Base-by-base conservation (phyloP, 2,329 filamentous ascomycete species). In the Nigrospora osmanthi region DNA sequence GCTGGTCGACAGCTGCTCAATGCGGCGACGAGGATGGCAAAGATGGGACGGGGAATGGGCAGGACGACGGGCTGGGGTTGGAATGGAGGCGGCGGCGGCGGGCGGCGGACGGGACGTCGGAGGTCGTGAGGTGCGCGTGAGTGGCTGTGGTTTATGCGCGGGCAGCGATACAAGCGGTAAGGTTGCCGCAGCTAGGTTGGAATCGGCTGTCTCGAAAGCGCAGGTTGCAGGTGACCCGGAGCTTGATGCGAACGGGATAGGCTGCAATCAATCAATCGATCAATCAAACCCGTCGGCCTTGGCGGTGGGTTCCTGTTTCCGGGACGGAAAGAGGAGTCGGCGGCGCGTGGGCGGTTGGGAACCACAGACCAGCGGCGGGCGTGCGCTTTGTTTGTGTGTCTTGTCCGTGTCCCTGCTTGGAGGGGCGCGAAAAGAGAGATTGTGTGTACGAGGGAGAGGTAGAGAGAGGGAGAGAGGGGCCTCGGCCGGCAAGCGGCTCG, bases 61-160 rank as follows among this genome's bases (percentile, higher is more conserved):
- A 11, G 16, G 12, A 30, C 17, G 12, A 30, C 17, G 4, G n/a
- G n/a, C 19, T 15, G 15, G 15, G 17, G 39, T 40, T 19, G 39
- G 39, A n/a, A 19, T 41, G 39, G 39, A 41, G 34, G 32, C 23
- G 23, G 23, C 23, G 39, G 39, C 34, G 34, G 32, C 23, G 23
- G 23, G 5, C 23, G 39, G n/a, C 16, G 39, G 34, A 33, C 31
- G 33, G 39, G 15, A 33, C 34, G 14, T 41, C 31, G 39, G 14
- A 19, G 31, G 39, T 19, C 31, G 34, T 34, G 31, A 17, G 16
- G 16, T 33, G 39, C 23, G 23, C 23, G 23, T 28, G 23, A 28
- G 23, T 41, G 39, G 39, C 39, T 34, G 16, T 41, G 39, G 39
- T 41, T 41, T 33, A 41, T 41, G 39, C 39, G 39, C 31, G 34